Percentiles rank a stretch among this genome's conserved stretches.
Evolutionary conservation across 768 basidiomycete genomes (phyloP).

Genomic region (Termitomyces sp.): DNA sequence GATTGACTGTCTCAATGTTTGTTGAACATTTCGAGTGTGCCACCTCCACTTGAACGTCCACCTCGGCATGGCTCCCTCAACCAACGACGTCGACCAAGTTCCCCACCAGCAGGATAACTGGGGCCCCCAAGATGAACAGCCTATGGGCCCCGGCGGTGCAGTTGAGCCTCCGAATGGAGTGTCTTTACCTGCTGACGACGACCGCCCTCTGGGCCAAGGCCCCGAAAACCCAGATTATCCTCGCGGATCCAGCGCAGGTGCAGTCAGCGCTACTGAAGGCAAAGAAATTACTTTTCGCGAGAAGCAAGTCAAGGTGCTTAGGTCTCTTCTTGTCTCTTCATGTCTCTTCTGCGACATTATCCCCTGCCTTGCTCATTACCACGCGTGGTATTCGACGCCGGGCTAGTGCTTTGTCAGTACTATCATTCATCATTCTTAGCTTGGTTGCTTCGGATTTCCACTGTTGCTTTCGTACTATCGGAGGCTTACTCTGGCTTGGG

Average conservation of each 20-base stretch:
- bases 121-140: conserved; percentile 47
- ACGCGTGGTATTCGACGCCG: conserved; percentile 28
- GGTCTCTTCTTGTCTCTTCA: conserved; percentile 48
- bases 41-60: conserved; percentile 6
- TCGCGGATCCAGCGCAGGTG: conserved; percentile 48
- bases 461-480: conserved; percentile 36
- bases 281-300: conserved; percentile 57
- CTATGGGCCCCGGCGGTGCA: conserved; percentile 34
- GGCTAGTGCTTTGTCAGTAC: conserved; percentile 31
- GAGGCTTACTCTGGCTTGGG: conserved; percentile 38
- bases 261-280: conserved; percentile 34
- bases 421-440: conserved; percentile 33
- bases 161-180: conserved; percentile 43
- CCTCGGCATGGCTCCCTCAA: conserved; percentile 17
- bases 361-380: conserved; percentile 23
- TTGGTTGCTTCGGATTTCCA: conserved; percentile 22
- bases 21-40: conserved; percentile 8
- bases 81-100: conserved; percentile 25
- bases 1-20: conserved; percentile 7
- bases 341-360: conserved; percentile 23
- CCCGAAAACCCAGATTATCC: conserved; percentile 49
- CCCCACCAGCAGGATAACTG: conserved; percentile 41
- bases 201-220: conserved; percentile 41
- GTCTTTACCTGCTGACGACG: conserved; percentile 48
- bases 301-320: conserved; percentile 89